phyloP scores from a whole-genome alignment of 352 stramenopile species.

The Pythium apleroticum region DNA sequence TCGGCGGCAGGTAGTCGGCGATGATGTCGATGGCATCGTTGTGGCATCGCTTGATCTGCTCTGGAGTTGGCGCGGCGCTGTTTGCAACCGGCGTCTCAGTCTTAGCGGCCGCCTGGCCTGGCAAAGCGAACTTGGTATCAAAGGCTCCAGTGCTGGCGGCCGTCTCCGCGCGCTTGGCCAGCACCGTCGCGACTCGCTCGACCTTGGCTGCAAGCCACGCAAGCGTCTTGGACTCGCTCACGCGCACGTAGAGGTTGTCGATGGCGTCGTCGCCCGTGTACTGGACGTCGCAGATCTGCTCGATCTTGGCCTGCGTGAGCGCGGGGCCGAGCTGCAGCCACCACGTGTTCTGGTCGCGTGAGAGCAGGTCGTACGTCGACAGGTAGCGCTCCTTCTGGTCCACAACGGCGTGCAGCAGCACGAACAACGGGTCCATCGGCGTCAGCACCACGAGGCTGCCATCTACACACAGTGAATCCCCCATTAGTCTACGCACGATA shows the following conservation, averaged over 20 bases:
- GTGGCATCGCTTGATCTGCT: slow-evolving; percentile 29
- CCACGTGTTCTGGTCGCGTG: slow-evolving; percentile 53
- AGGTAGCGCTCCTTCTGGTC: slow-evolving; percentile 46
- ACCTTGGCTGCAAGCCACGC: slow-evolving; percentile 56
- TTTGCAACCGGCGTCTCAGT: background rate
- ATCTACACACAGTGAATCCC: slow-evolving; percentile 29
- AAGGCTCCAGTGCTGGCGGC: slow-evolving; percentile 28
- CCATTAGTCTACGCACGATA: too few species aligned
- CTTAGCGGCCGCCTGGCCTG: slow-evolving; percentile 3
- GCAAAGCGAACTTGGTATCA: slow-evolving; percentile 39
- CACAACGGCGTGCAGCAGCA: slow-evolving; percentile 59
- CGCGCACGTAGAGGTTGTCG: slow-evolving; percentile 57
- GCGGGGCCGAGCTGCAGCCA: slow-evolving; percentile 39
- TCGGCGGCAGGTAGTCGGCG: slow-evolving; percentile 49
- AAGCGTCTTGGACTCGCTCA: slow-evolving; percentile 52
- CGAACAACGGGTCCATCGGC: slow-evolving; percentile 67
- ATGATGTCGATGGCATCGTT: slow-evolving; percentile 61
- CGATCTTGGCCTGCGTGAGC: slow-evolving; percentile 33
- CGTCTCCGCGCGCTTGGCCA: slow-evolving; percentile 35
- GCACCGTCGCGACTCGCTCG: slow-evolving; percentile 34
- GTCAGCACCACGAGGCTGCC: slow-evolving; percentile 64
- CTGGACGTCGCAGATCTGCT: slow-evolving; percentile 61
- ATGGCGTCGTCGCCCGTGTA: slow-evolving; percentile 40
- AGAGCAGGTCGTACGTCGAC: slow-evolving; percentile 60
- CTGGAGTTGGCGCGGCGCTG: slow-evolving; percentile 4